Evolutionary conservation across 495 filamentous ascomycete genomes (phyloP), one percentile per base, ranked within the genome.

Genomic region (Niebla homalea): DNA sequence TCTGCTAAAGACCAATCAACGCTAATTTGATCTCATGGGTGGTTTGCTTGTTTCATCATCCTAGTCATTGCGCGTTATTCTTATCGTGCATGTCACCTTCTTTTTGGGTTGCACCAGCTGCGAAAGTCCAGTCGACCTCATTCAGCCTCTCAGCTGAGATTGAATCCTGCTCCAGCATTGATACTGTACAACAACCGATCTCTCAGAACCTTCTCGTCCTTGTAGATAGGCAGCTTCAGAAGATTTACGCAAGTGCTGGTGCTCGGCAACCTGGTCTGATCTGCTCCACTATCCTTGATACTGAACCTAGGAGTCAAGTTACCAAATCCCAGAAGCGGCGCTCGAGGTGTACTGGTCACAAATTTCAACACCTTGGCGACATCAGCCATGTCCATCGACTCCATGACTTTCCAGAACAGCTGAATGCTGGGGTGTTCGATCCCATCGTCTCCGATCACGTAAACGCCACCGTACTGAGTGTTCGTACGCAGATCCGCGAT

Each of bases 241-340:
- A 97, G 64, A 63, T 99, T 99, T 35, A 99, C 87, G 59, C 92
- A 99, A 1, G 92, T 99, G 60, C 92, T 96, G 18, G 92, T 89
- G 61, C 87, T 97, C 21, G 93, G 94, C 39, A 96, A 67, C 57
- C 92, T 67, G 6, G 71, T 67, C 48, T 77, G 64, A 60, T 97
- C 89, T 29, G 70, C 70, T 6, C 90, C 87, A 0, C 83, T 83
- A 63, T 97, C 92, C 6, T 92, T 70, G 43, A 99, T 96, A 55
- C 80, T 89, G 61, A 99, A 99, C 35, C 73, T 70, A 5, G 92
- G 92, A 46, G 81, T 85, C 49, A 99, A 69, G 52, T 89, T 81
- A 18, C 76, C 79, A 65, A 99, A 99, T 2, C 92, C 92, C 19
- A 97, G 67, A 45, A 99, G 67, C 1, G 92, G 92, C n/a, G 88